A percentile compares a stretch with the other conserved stretches of the same genome.
These are phyloP conservation scores for Irpex sp. DNA, from an alignment of 1,284 basidiomycete genomes.

Conservation along the genomic window DNA sequence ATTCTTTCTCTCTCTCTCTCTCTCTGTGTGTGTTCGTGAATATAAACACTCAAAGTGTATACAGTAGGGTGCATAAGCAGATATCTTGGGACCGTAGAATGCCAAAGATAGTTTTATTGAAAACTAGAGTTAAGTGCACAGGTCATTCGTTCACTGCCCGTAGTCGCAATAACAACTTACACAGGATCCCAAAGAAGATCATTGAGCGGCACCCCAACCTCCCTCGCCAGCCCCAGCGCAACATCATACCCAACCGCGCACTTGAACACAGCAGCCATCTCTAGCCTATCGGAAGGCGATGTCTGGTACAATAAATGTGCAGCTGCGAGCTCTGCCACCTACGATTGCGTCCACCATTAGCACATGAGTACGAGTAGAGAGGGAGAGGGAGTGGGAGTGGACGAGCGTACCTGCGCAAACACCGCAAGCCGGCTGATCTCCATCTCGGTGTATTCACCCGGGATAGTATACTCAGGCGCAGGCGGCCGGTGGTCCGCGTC, in stretches of 20 bases:
- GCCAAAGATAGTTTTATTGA: no score
- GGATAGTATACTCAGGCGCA: constrained; percentile 42
- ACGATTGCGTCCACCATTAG: constrained; percentile 3
- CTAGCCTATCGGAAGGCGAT: constrained; percentile 61
- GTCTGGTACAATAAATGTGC: constrained; percentile 67
- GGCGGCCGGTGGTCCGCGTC: constrained; percentile 49
- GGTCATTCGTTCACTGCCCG: no score
- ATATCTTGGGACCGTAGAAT: no score
- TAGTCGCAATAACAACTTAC: background rate
- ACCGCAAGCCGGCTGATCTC: constrained; percentile 58
- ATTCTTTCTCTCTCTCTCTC: no score
- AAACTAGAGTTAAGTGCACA: no score
- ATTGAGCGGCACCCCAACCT: constrained; percentile 57
- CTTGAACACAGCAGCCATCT: constrained; percentile 66
- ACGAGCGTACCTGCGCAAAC: constrained; percentile 41
- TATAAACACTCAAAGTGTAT: no score
- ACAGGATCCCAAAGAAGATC: constrained; percentile 68
- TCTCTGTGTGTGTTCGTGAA: no score
- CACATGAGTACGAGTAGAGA: background rate
- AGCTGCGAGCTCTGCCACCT: constrained; percentile 70
- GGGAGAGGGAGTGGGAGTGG: background rate
- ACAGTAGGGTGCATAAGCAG: no score
- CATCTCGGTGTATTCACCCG: constrained; percentile 64
- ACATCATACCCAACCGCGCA: constrained; percentile 70
- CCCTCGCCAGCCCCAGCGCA: constrained; percentile 54